phyloP scores from a whole-genome alignment of 768 basidiomycete genomes.

The Agaricus sinodeliciosus region DNA sequence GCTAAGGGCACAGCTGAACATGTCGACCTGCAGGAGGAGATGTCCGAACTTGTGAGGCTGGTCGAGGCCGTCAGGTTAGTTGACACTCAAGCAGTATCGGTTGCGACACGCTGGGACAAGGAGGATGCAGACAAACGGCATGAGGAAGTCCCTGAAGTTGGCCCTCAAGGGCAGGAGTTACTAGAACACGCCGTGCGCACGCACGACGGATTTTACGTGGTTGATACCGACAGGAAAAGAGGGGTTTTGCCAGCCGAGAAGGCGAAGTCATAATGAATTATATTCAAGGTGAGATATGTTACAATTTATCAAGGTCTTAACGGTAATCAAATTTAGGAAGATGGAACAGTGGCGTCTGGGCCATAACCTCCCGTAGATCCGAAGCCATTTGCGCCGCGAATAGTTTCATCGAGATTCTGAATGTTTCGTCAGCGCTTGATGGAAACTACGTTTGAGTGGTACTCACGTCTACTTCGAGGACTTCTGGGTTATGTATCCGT shows the following conservation, averaged over 20 bases:
- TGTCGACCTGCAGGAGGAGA: conserved; percentile 41
- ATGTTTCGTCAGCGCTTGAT: background rate
- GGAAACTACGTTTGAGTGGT: conserved; percentile 5
- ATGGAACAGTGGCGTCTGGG: conserved; percentile 27
- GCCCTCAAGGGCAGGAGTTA: conserved; percentile 34
- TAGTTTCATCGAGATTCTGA: conserved; percentile 80
- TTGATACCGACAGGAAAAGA: conserved; percentile 42
- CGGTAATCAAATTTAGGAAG: conserved; percentile 7
- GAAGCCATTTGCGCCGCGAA: conserved; percentile 82
- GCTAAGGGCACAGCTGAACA: conserved; percentile 49
- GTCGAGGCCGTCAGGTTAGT: conserved; percentile 79
- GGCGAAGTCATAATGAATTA: background rate
- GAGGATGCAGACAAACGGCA: conserved; percentile 30
- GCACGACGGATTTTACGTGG: conserved; percentile 51
- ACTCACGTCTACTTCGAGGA: conserved; percentile 80
- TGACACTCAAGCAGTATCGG: conserved; percentile 28
- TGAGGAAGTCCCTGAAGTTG: conserved; percentile 6
- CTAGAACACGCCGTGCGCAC: conserved; percentile 46
- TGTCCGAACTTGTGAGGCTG: conserved; percentile 67
- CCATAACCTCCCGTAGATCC: conserved; percentile 91
- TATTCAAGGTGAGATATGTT: conserved; percentile 3
- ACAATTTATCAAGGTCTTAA: conserved; percentile 5
- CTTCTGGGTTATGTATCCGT: conserved; percentile 78
- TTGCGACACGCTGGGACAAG: conserved; percentile 27
- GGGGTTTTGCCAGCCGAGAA: conserved; percentile 9